Evolutionary conservation across 2,329 filamentous ascomycete genomes (phyloP), one percentile per base, ranked within the genome.

Genomic region (Trichophyton schoenleinii): DNA sequence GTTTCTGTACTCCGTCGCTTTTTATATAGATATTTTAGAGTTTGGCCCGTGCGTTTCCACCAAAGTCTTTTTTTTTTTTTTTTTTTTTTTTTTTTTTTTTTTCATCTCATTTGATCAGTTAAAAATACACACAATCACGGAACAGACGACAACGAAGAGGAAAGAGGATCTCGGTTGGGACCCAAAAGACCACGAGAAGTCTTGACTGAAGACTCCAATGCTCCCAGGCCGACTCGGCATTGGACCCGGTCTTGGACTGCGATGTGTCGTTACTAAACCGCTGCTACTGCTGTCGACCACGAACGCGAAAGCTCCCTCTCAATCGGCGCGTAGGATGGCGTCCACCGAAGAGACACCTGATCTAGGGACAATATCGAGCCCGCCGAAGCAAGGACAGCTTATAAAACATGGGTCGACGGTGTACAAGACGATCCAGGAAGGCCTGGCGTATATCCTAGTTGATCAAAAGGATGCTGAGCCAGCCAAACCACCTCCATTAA

Each of bases 391-490:
- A 36, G 64, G 63, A 42, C 66, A 68, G 52, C 65, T 71, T 60
- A 69, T 77, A 52, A 67, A 69, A 55, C 78, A 84, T 67, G 70
- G 78, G 46, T 81, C 75, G 11, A 80, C 78, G 60, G 72, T 78
- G 61, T 86, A 83, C 68, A 81, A 79, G 28, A 83, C 83, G 0
- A 78, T 88, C 61, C 82, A 82, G 63, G 86, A 89, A 73, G 86
- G 86, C 4, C 73, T 81, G n/a, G 86, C 86, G 42, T 79, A 84
- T 65, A 87, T 89, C 62, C 77, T 89, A 11, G 81, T 85, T 11
- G 34, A 58, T 22, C 49, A 53, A 15, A 53, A 34, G 15, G 49
- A 53, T 15, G 49, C 49, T 34, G 49, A 53, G 15, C 49, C 49
- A 15, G 31, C 55, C 55, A 38, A 58, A 22, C 55, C 55, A 15